These are phyloP conservation scores for Austroboletus olivaceoglutinosus DNA, from an alignment of 1,284 basidiomycete species.

Conservation along the genomic window DNA sequence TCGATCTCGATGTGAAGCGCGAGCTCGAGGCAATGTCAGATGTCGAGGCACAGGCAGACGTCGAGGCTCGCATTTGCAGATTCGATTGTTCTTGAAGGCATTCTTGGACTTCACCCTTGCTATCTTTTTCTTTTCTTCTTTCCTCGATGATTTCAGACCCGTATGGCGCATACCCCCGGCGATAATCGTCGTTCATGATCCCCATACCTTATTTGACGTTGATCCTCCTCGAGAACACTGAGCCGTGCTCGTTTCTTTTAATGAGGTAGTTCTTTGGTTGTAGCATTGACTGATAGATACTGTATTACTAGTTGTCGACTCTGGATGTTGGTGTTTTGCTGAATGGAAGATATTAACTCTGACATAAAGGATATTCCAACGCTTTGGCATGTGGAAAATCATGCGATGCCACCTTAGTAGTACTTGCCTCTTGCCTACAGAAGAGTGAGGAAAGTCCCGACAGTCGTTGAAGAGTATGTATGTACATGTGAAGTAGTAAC, in stretches of 20 bases:
- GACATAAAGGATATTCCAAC: background rate
- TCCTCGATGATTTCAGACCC: background rate
- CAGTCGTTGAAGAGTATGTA: no score
- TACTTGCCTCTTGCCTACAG: no score
- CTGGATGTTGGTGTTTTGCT: background rate
- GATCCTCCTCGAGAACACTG: conserved; percentile 1
- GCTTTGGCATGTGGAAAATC: no score
- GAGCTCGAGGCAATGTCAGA: background rate
- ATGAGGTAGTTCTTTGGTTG: conserved; percentile 9
- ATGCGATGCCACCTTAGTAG: no score
- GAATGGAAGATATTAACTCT: background rate
- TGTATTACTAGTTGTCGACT: conserved; percentile 23
- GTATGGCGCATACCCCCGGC: background rate
- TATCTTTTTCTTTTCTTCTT: background rate
- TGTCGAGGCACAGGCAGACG: background rate
- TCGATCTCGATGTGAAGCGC: background rate
- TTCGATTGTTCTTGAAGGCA: background rate
- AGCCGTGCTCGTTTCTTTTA: conserved; percentile 2
- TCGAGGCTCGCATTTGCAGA: background rate
- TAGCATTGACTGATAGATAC: conserved; percentile 25
- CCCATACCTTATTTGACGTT: background rate
- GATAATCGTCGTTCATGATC: conserved; percentile 7
- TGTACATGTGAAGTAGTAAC: no score
- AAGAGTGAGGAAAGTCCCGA: no score
- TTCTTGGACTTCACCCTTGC: background rate